Evolutionary conservation across 352 stramenopile species (phyloP).

Genomic region (Pythium graminicola): DNA sequence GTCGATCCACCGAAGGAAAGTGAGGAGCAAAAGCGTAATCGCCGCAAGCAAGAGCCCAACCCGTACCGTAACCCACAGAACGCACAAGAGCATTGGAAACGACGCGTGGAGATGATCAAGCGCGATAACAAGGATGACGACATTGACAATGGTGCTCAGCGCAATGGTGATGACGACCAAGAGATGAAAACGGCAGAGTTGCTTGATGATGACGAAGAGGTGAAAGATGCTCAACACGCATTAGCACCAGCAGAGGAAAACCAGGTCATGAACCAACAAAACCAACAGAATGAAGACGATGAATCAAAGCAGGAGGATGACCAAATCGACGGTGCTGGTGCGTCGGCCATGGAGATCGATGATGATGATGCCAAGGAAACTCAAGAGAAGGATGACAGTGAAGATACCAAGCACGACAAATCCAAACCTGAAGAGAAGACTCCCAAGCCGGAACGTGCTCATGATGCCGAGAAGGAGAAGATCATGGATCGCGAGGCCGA

Average conservation of each 20-base stretch:
- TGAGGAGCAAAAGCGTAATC: constrained; percentile 71
- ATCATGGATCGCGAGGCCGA: constrained; percentile 5
- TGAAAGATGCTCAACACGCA: constrained; percentile 35
- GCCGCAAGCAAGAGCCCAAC: constrained; percentile 86
- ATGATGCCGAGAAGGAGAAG: constrained; percentile 19
- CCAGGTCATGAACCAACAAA: constrained; percentile 32
- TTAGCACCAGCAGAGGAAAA: constrained; percentile 38
- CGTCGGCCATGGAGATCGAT: constrained; percentile 58
- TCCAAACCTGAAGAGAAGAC: constrained; percentile 15
- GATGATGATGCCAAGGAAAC: constrained; percentile 39
- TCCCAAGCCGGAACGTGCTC: constrained; percentile 11
- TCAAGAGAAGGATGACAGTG: constrained; percentile 9
- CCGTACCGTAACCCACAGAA: constrained; percentile 94
- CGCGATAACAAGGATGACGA: constrained; percentile 31
- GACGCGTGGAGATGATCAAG: constrained; percentile 89
- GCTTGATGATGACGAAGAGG: constrained; percentile 35
- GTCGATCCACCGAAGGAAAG: constrained; percentile 38
- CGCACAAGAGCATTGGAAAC: constrained; percentile 96
- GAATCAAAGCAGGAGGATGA: constrained; percentile 41
- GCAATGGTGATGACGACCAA: constrained; percentile 11
- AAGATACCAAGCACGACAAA: constrained; percentile 20
- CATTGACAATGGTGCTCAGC: constrained; percentile 8
- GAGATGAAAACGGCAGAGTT: constrained; percentile 33
- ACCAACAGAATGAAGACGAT: constrained; percentile 25
- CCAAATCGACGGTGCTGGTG: constrained; percentile 29